A percentile compares a stretch with the other conserved stretches of the same genome.
phyloP scores from a whole-genome alignment of 1,139 yeast genomes.

The Pichia inconspicua region DNA sequence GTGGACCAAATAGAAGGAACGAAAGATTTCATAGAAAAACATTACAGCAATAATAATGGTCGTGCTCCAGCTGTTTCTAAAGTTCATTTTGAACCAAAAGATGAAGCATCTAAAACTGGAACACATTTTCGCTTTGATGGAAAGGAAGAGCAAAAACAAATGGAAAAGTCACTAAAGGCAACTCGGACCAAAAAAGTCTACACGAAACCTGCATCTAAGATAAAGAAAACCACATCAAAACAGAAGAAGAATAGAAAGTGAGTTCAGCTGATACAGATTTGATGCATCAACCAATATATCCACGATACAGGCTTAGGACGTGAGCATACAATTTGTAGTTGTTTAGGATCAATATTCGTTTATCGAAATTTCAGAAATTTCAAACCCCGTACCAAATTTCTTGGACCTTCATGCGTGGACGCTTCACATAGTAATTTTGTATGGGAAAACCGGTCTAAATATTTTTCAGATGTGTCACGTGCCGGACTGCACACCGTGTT shows the following conservation, averaged over 20 bases:
- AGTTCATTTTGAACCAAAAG: slow-evolving; percentile 37
- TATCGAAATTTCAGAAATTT: no score
- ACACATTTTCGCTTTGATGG: slow-evolving; percentile 6
- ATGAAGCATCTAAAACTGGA: background rate
- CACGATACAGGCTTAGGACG: no score
- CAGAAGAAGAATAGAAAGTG: background rate
- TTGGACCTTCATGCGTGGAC: no score
- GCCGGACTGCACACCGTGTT: no score
- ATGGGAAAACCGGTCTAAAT: no score
- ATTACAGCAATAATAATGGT: slow-evolving; percentile 29
- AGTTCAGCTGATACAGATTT: background rate
- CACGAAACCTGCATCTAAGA: background rate
- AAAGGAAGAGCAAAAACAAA: background rate
- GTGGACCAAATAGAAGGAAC: slow-evolving; percentile 24
- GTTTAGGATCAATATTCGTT: no score
- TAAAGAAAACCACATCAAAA: background rate
- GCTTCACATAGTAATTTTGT: no score
- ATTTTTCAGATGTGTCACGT: no score
- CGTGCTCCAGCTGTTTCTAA: slow-evolving; percentile 53
- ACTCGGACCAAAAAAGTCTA: background rate
- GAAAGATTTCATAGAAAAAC: slow-evolving; percentile 37
- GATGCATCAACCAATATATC: no score
- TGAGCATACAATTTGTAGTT: no score
- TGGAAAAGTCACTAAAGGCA: background rate
- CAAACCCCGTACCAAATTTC: no score